These are phyloP conservation scores for Adenanthera pavonina DNA, from an alignment of 306 rosid genomes.

Conservation along the genomic window DNA sequence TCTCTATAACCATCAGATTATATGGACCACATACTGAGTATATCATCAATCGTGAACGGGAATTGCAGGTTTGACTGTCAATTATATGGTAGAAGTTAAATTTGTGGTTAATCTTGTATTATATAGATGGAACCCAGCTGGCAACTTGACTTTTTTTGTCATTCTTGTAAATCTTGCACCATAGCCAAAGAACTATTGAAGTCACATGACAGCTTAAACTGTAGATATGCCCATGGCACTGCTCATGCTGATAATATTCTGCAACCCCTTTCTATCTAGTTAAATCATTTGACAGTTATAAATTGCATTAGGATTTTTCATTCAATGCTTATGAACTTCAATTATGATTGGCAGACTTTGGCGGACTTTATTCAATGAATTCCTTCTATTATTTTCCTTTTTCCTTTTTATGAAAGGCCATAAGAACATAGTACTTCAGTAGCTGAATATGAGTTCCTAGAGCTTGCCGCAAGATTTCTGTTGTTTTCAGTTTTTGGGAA, in stretches of 20 bases:
- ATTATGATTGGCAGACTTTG: not conserved
- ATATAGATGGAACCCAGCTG: not conserved
- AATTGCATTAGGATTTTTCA: not conserved
- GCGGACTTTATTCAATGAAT: conserved; percentile 8
- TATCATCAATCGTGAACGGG: conserved; percentile 83
- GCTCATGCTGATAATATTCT: conserved; percentile 13
- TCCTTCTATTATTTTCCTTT: not conserved
- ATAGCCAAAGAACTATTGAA: conserved; percentile 9
- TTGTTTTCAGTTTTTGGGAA: conserved; percentile 8
- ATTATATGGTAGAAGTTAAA: conserved; percentile 18
- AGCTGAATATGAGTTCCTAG: not conserved
- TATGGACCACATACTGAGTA: conserved; percentile 92
- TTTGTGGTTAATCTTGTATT: not conserved
- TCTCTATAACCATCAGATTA: conserved; percentile 65
- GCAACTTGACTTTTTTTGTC: not conserved
- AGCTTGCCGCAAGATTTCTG: conserved; percentile 5
- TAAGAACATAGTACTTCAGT: not conserved
- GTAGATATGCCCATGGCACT: conserved; percentile 20
- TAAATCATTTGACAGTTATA: not conserved
- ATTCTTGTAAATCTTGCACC: conserved; percentile 26
- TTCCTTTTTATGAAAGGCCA: not conserved
- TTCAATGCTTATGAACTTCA: not conserved
- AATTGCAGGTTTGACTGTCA: conserved; percentile 72
- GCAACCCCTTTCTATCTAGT: not conserved
- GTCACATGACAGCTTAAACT: conserved; percentile 6